Conservation (phyloP, 2,329 filamentous ascomycete genomes). For the Capronia epimyces region DNA sequence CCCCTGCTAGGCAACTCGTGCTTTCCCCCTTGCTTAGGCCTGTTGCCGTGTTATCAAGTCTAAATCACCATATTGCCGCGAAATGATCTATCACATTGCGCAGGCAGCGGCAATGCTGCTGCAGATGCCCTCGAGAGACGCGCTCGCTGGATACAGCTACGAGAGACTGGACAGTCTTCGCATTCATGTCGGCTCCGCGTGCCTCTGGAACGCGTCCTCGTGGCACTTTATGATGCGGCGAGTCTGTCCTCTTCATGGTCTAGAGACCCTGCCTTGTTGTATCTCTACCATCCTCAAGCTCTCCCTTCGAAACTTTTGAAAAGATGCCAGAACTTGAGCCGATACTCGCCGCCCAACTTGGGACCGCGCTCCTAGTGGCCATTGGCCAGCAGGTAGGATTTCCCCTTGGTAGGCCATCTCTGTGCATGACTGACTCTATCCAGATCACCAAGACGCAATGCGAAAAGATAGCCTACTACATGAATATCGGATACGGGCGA, state of each 20-base stretch:
- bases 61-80: no score
- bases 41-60: no score
- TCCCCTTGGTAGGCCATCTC: not conserved
- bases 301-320: not conserved
- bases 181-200: not conserved
- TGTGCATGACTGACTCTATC: not conserved
- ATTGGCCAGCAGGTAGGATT: not conserved
- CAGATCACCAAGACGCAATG: not conserved
- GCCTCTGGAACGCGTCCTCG: no score
- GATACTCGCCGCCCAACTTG: not conserved
- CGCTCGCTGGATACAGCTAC: no score
- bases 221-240: no score
- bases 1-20: no score
- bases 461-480: not conserved
- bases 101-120: no score
- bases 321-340: not conserved
- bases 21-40: no score
- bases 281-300: not conserved
- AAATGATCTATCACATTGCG: no score
- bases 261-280: not conserved
- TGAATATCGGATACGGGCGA: not conserved
- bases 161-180: no score
- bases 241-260: no score
- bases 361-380: not conserved
- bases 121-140: not conserved